Evolutionary conservation across 192 early-diverging fungal species (phyloP).

Genomic region (Umbelopsis isabellina): DNA sequence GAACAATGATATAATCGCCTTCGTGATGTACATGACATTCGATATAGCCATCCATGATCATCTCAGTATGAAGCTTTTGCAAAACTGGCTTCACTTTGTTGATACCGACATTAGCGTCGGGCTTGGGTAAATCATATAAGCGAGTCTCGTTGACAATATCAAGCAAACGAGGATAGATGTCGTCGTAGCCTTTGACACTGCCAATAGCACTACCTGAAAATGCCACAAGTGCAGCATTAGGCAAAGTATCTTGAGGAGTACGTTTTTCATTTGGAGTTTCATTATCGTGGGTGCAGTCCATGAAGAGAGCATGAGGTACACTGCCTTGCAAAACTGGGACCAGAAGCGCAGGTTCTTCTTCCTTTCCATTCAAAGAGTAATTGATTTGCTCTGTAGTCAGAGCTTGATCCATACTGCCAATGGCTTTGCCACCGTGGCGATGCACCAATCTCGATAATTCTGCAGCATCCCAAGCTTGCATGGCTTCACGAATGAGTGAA

Average conservation of each 20-base stretch:
- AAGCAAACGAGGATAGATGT: slow-evolving; percentile 85
- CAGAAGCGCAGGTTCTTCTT: slow-evolving; percentile 22
- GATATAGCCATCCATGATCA: slow-evolving; percentile 81
- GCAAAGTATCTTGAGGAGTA: slow-evolving; percentile 85
- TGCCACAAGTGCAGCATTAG: slow-evolving; percentile 88
- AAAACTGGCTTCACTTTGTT: slow-evolving; percentile 71
- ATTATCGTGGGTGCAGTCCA: slow-evolving; percentile 99
- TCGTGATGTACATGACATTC: slow-evolving; percentile 98
- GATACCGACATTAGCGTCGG: slow-evolving; percentile 58
- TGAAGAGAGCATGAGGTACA: slow-evolving; percentile 91
- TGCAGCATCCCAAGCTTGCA: slow-evolving; percentile 94
- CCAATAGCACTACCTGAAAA: slow-evolving; percentile 92
- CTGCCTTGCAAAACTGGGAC: slow-evolving; percentile 79
- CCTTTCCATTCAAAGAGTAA: slow-evolving; percentile 32
- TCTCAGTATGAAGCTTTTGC: slow-evolving; percentile 77
- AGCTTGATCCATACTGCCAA: slow-evolving; percentile 81
- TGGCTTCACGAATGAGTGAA: slow-evolving; percentile 95
- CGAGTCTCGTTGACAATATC: slow-evolving; percentile 89
- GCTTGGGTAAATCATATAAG: slow-evolving; percentile 69
- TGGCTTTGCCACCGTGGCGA: slow-evolving; percentile 87
- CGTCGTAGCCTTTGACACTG: slow-evolving; percentile 98
- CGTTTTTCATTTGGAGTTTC: slow-evolving; percentile 94
- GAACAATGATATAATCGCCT: slow-evolving; percentile 91
- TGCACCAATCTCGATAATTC: slow-evolving; percentile 92
- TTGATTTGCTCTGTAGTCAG: slow-evolving; percentile 54